These are phyloP conservation scores for Aspergillus fumigatiaffinis DNA, from an alignment of 2,329 filamentous ascomycete genomes.

Conservation along the genomic window DNA sequence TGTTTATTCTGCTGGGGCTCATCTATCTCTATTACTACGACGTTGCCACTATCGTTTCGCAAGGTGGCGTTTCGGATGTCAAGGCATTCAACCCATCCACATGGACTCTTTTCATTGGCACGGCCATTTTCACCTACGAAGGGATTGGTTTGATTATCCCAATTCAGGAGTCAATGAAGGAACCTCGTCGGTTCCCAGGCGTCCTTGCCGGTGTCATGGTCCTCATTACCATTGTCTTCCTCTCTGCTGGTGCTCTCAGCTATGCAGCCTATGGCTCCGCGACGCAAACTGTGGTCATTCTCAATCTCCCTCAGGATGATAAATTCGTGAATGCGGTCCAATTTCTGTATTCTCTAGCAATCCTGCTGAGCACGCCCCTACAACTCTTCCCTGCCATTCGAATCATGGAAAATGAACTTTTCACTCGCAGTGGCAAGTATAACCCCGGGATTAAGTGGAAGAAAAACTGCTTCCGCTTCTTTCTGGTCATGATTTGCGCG, in stretches of 20 bases:
- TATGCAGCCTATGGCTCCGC: conserved; percentile 94
- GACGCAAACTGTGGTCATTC: conserved; percentile 92
- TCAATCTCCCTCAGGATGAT: conserved; percentile 94
- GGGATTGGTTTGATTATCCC: conserved; percentile 97
- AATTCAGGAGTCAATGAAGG: conserved; percentile 94
- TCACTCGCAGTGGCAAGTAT: conserved; percentile 92
- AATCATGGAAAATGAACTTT: conserved; percentile 91
- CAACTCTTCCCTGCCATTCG: conserved; percentile 98
- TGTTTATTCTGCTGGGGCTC: conserved; percentile 88
- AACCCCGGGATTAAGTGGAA: conserved; percentile 99
- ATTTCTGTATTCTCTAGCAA: conserved; percentile 96
- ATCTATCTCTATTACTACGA: conserved; percentile 97
- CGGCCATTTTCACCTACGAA: conserved; percentile 98
- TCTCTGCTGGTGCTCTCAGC: conserved; percentile 84
- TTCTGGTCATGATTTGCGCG: conserved; percentile 82
- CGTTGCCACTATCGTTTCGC: conserved; percentile 72
- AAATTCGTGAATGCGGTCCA: conserved; percentile 94
- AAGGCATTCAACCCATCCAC: conserved; percentile 82
- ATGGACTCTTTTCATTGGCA: conserved; percentile 98
- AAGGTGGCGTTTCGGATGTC: conserved; percentile 76
- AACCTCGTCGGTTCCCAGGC: conserved; percentile 82
- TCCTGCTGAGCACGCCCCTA: conserved; percentile 87
- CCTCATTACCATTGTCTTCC: conserved; percentile 87
- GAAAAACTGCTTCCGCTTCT: conserved; percentile 96
- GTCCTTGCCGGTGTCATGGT: conserved; percentile 91